Percentiles rank a stretch among this genome's conserved stretches.
Conservation (phyloP, 2,329 filamentous ascomycete genomes). For the Podosphaera aphanis region DNA sequence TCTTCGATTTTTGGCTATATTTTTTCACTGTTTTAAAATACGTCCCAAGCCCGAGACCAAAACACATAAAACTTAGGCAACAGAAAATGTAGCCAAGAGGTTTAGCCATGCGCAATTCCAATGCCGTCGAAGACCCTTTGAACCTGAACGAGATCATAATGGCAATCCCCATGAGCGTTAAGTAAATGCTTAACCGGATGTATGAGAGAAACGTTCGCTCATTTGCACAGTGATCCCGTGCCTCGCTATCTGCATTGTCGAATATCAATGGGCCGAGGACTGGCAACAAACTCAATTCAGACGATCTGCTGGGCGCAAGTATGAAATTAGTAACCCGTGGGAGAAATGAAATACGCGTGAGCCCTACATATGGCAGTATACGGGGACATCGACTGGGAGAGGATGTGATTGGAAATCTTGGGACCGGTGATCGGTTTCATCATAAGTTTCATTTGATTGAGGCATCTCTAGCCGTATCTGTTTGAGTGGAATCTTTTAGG, state of each 20-base stretch:
- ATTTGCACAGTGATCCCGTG: constrained; percentile 29
- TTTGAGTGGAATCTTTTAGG: no score
- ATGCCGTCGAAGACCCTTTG: constrained; percentile 40
- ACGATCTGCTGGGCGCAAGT: not conserved
- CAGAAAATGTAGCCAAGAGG: constrained; percentile 81
- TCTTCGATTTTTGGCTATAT: constrained; percentile 53
- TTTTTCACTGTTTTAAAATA: constrained; percentile 66
- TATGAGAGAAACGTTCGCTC: constrained; percentile 20
- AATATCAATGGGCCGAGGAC: constrained; percentile 34
- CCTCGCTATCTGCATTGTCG: constrained; percentile 42
- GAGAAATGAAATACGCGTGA: no score
- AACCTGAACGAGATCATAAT: constrained; percentile 89
- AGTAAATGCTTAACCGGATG: constrained; percentile 24
- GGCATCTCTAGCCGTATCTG: no score
- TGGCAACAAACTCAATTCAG: constrained; percentile 11
- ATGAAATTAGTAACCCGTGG: no score
- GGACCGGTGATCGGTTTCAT: no score
- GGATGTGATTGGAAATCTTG: no score
- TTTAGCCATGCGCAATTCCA: constrained; percentile 56
- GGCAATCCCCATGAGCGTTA: constrained; percentile 70
- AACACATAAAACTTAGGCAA: constrained; percentile 52
- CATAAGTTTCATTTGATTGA: no score
- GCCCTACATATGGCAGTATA: no score
- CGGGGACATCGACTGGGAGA: no score
- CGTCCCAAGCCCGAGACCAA: constrained; percentile 58